Evolutionary conservation across 1,284 basidiomycete genomes (phyloP).

Genomic region (Tilletia horrida): DNA sequence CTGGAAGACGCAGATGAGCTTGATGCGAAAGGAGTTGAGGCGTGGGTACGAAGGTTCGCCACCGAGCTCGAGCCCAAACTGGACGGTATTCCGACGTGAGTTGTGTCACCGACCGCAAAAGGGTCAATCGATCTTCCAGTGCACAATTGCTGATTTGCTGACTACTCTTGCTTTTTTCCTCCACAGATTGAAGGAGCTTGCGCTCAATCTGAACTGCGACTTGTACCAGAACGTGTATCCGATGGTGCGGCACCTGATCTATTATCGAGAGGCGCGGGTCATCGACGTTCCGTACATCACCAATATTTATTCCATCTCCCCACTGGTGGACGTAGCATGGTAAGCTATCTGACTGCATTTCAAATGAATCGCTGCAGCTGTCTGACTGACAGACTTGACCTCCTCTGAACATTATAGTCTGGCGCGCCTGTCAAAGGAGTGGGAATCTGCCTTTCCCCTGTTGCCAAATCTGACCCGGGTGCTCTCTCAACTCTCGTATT

Average conservation of each 20-base stretch:
- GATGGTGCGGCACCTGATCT: slow-evolving; percentile 81
- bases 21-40: slow-evolving; percentile 36
- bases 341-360: slow-evolving; percentile 19
- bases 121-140: too few relatives aligned
- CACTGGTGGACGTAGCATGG: slow-evolving; percentile 37
- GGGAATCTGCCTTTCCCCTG: slow-evolving; percentile 58
- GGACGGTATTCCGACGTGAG: slow-evolving; percentile 21
- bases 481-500: slow-evolving; percentile 43
- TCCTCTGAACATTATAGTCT: slow-evolving; percentile 58
- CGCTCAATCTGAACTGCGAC: slow-evolving; percentile 77
- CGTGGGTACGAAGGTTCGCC: slow-evolving; percentile 32
- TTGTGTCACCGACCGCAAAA: slow-evolving; percentile 16
- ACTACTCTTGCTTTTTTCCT: slow-evolving; percentile 14
- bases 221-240: slow-evolving; percentile 80
- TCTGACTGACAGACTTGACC: too few relatives aligned
- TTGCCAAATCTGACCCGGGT: slow-evolving; percentile 15
- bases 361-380: too few relatives aligned
- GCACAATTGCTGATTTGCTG: neutral
- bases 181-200: slow-evolving; percentile 76
- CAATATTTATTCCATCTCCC: slow-evolving; percentile 69
- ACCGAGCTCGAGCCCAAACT: slow-evolving; percentile 30
- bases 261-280: slow-evolving; percentile 81
- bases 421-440: slow-evolving; percentile 65
- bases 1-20: neutral
- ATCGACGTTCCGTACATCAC: slow-evolving; percentile 81